Conservation (phyloP, 345 rosid species). For the Leavenworthia alabamica region DNA sequence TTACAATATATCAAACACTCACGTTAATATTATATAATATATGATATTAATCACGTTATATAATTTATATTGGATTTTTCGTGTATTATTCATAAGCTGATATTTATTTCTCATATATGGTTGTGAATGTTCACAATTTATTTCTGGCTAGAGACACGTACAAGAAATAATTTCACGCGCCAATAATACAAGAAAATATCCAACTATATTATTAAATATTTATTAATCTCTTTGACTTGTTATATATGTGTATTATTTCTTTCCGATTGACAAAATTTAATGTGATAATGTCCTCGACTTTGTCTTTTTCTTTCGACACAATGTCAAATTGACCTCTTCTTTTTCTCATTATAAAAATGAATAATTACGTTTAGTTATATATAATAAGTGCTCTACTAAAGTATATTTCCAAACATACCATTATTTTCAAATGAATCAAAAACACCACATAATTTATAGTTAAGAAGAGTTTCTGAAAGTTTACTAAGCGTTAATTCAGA, state of each 20-base stretch:
- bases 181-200: conserved; percentile 1
- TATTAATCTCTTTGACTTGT: not conserved
- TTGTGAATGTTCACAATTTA: not conserved
- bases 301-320: conserved; percentile 2
- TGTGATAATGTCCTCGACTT: not conserved
- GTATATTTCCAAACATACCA: not conserved
- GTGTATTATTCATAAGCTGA: not conserved
- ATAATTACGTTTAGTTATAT: not conserved
- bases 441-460: not conserved
- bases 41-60: no score
- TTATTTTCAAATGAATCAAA: not conserved
- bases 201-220: not conserved
- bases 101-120: not conserved
- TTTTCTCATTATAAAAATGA: not conserved
- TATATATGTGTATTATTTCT: not conserved
- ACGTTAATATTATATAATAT: not conserved
- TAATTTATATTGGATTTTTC: not conserved
- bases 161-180: not conserved
- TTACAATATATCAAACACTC: not conserved
- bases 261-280: conserved; percentile 5
- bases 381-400: not conserved
- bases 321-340: conserved; percentile 20
- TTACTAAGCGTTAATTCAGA: not conserved
- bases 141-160: not conserved
- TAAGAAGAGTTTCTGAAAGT: not conserved